Percentiles rank a stretch among this genome's conserved stretches.
Evolutionary conservation across 805 yeast species (phyloP).

Genomic region (Aciculoconidium aculeatum): DNA sequence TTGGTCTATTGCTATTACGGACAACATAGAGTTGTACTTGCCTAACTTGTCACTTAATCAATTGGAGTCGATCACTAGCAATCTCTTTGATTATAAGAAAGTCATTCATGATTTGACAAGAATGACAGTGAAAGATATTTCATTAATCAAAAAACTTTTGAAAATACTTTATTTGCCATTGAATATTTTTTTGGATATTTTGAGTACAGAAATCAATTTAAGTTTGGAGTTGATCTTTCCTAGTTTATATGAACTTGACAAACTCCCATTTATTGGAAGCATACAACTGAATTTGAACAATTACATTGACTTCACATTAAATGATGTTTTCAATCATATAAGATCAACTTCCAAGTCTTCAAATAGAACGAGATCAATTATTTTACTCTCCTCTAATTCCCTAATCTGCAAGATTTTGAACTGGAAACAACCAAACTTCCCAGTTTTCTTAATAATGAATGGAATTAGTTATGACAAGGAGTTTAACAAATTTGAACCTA

Average conservation of each 20-base stretch:
- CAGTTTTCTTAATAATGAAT: slow-evolving; percentile 80
- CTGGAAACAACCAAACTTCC: slow-evolving; percentile 98
- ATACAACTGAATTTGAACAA: slow-evolving; percentile 54
- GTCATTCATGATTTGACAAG: slow-evolving; percentile 33
- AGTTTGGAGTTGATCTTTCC: slow-evolving; percentile 77
- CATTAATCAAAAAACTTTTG: slow-evolving; percentile 38
- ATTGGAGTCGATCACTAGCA: slow-evolving; percentile 32
- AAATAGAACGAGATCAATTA: slow-evolving; percentile 53
- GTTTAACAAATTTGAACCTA: slow-evolving; percentile 27
- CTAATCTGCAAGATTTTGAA: slow-evolving; percentile 88
- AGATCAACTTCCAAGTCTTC: slow-evolving; percentile 29
- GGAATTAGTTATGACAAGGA: slow-evolving; percentile 42
- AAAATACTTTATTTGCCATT: slow-evolving; percentile 52
- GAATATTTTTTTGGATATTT: slow-evolving; percentile 46
- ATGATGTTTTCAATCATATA: slow-evolving; percentile 74
- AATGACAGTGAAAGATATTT: slow-evolving; percentile 32
- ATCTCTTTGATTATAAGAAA: slow-evolving; percentile 34
- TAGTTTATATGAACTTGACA: slow-evolving; percentile 40
- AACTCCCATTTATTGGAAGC: slow-evolving; percentile 34
- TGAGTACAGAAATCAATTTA: slow-evolving; percentile 59
- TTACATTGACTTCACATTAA: slow-evolving; percentile 70
- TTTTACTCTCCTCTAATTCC: slow-evolving; percentile 83
- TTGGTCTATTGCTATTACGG: slow-evolving; percentile 48
- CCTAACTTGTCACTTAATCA: slow-evolving; percentile 52
- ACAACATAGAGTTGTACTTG: slow-evolving; percentile 52